These are phyloP conservation scores for Chlamydomonas reinhardtii DNA, from an alignment of 163 green algal genomes.

Conservation along the genomic window DNA sequence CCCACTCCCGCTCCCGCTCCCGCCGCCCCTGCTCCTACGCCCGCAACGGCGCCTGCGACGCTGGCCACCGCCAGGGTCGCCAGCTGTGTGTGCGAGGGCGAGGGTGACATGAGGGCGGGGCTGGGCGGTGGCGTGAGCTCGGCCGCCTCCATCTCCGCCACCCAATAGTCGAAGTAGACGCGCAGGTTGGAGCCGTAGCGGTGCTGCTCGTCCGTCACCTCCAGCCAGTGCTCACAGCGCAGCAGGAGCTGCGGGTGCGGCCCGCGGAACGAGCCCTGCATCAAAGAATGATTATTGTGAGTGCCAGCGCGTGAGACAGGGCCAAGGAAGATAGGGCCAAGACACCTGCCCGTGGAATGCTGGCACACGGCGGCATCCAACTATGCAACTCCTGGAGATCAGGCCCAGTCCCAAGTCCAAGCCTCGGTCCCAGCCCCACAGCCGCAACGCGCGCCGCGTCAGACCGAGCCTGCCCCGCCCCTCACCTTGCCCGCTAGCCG, in stretches of 20 bases:
- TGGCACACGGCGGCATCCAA: too few relatives aligned
- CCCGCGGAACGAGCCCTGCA: conserved; percentile 30
- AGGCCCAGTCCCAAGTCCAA: too few relatives aligned
- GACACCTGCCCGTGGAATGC: too few relatives aligned
- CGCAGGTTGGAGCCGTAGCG: conserved; percentile 78
- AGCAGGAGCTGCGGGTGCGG: conserved; percentile 60
- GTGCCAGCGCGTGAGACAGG: too few relatives aligned
- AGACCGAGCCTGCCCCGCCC: too few relatives aligned
- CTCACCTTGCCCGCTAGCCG: conserved; percentile 32
- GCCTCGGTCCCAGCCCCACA: too few relatives aligned
- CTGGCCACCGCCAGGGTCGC: background rate
- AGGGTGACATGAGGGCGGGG: conserved; percentile 39
- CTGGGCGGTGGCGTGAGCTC: conserved; percentile 43
- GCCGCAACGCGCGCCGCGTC: too few relatives aligned
- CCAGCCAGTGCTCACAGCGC: conserved; percentile 77
- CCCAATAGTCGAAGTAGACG: conserved; percentile 75
- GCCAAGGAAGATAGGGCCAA: too few relatives aligned
- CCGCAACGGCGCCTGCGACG: background rate
- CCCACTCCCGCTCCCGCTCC: background rate
- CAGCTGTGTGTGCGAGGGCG: conserved; percentile 5
- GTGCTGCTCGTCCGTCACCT: conserved; percentile 74
- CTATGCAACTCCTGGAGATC: too few relatives aligned
- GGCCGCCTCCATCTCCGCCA: conserved; percentile 51
- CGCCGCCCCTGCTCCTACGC: background rate
- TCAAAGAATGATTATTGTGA: too few relatives aligned